Percentiles rank a stretch among this genome's conserved stretches.
phyloP scores from a whole-genome alignment of 805 yeast species.

The Brettanomyces naardenensis region DNA sequence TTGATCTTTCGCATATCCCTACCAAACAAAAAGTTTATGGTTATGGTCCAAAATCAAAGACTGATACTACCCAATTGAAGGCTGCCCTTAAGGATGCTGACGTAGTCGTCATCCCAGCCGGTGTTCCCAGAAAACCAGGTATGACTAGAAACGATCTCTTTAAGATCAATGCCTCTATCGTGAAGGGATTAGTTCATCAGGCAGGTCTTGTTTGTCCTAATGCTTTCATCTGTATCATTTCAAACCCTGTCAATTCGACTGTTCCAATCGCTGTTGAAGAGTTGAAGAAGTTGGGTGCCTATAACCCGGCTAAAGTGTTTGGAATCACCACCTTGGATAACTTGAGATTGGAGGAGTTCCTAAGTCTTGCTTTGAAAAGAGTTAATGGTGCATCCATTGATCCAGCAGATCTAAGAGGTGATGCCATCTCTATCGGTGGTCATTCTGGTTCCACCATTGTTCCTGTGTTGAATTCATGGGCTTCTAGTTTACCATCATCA shows the following conservation, averaged over 20 bases:
- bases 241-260: conserved; percentile 56
- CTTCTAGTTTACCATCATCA: conserved; percentile 28
- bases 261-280: conserved; percentile 55
- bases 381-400: conserved; percentile 14
- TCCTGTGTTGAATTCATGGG: conserved; percentile 35
- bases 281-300: conserved; percentile 43
- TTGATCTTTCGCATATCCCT: conserved; percentile 79
- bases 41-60: conserved; percentile 15
- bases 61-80: conserved; percentile 29
- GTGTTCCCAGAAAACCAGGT: conserved; percentile 60
- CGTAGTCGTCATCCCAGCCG: conserved; percentile 53
- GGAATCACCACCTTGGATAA: conserved; percentile 57
- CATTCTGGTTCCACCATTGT: conserved; percentile 52
- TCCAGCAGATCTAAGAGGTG: conserved; percentile 28
- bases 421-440: conserved; percentile 46
- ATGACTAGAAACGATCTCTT: conserved; percentile 60
- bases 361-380: conserved; percentile 17
- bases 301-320: conserved; percentile 42
- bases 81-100: conserved; percentile 40
- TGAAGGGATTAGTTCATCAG: conserved; percentile 42
- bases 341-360: conserved; percentile 46
- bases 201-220: conserved; percentile 41
- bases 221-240: conserved; percentile 47
- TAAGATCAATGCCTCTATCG: conserved; percentile 50
- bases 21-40: conserved; percentile 17